Conservation (phyloP, 139 green algal genomes). For the Pleodorina starrii region DNA sequence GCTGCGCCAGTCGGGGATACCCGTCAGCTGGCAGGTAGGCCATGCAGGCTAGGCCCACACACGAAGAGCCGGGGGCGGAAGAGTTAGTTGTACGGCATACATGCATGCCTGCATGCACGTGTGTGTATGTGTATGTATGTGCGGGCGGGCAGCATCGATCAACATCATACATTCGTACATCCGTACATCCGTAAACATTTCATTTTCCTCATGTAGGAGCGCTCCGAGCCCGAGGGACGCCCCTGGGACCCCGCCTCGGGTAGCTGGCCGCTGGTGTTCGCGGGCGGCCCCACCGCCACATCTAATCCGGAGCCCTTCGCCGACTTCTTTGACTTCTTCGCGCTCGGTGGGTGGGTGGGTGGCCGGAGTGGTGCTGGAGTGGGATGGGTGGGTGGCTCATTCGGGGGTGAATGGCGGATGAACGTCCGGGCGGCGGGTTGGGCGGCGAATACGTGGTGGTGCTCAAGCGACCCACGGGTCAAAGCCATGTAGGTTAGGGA, state of each 20-base stretch:
- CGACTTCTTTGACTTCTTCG: constrained; percentile 86
- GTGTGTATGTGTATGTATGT: not conserved
- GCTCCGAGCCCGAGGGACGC: not conserved
- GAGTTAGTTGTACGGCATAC: too few species aligned
- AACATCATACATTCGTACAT: not conserved
- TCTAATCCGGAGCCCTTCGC: constrained; percentile 85
- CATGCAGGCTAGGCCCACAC: too few species aligned
- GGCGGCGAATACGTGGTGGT: too few species aligned
- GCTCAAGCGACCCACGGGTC: too few species aligned
- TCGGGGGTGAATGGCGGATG: too few species aligned
- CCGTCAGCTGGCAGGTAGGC: constrained; percentile 44
- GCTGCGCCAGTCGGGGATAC: constrained; percentile 66
- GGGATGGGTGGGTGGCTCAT: too few species aligned
- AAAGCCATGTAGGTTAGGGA: too few species aligned
- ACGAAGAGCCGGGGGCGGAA: too few species aligned
- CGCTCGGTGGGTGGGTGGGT: constrained; percentile 67
- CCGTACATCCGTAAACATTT: not conserved
- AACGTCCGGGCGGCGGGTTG: too few species aligned
- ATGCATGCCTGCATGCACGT: not conserved
- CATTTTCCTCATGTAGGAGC: not conserved
- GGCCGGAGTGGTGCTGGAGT: too few species aligned
- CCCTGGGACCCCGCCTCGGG: constrained; percentile 68
- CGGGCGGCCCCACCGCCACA: constrained; percentile 81
- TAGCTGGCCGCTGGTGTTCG: constrained; percentile 76
- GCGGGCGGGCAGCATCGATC: not conserved